Percentiles rank a stretch among this genome's conserved stretches.
Evolutionary conservation across 495 filamentous ascomycete genomes (phyloP).

Genomic region (Penicillium riverlandense): DNA sequence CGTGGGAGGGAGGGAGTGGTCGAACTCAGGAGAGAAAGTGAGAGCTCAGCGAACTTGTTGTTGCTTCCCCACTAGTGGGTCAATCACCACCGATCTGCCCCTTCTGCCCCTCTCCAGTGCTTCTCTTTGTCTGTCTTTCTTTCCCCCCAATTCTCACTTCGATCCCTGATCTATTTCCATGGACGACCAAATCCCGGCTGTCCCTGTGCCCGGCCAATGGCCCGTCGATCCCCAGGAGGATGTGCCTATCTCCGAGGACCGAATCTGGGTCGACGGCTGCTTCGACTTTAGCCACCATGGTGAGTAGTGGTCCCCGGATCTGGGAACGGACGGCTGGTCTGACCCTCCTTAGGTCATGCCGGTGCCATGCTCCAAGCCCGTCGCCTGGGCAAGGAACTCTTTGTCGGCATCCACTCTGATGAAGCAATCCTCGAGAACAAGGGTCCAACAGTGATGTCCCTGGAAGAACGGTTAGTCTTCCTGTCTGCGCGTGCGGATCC

Average conservation of each 20-base stretch:
- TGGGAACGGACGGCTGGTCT: no score
- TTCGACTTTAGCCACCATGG: constrained; percentile 99
- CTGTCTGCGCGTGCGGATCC: neutral
- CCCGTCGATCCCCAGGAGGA: constrained; percentile 61
- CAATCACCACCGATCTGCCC: neutral
- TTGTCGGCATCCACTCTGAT: constrained; percentile 91
- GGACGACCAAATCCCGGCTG: constrained; percentile 29
- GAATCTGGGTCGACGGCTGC: constrained; percentile 97
- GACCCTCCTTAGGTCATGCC: constrained; percentile 62
- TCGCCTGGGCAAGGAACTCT: constrained; percentile 74
- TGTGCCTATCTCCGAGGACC: constrained; percentile 53
- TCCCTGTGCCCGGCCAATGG: constrained; percentile 50
- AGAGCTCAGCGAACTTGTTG: constrained; percentile 10
- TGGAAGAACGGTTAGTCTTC: constrained; percentile 66
- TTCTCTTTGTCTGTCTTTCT: neutral
- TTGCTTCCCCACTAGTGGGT: constrained; percentile 10
- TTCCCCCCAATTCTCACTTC: neutral
- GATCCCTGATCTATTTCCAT: neutral
- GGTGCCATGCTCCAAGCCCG: constrained; percentile 95
- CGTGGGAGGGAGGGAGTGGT: neutral
- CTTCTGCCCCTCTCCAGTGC: neutral
- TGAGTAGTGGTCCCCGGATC: constrained; percentile 21
- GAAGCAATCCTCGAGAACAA: constrained; percentile 94
- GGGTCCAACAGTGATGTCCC: constrained; percentile 93
- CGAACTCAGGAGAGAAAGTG: neutral